Evolutionary conservation across 2,329 filamentous ascomycete species (phyloP), one percentile per base, ranked within the genome.

Genomic region (Aspergillus sp.): DNA sequence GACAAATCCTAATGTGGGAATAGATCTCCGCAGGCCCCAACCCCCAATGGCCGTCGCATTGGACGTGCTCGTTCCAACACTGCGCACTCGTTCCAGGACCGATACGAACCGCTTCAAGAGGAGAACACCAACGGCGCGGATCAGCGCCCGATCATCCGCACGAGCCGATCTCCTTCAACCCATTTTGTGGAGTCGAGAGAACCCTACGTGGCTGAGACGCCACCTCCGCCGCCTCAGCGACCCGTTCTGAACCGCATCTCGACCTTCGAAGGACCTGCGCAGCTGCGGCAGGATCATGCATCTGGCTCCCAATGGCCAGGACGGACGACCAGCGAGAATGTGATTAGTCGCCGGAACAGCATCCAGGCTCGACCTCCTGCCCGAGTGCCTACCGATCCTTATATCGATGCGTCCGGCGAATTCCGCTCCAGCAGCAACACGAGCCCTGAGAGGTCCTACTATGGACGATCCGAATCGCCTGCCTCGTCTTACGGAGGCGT

Each of bases 11-110:
- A 26, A 36, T 56, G 49, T 32, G 56, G 53, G 14, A 53, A 57
- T 54, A 75, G 71, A 32, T 67, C 74, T 61, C 51, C 65, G 11
- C 63, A 68, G 24, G 49, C 61, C 22, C 65, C 68, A 54, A 64
- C 71, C 42, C 66, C 69, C 20, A 71, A 71, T 47, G 66, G 65
- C 55, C 80, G 78, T 53, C 82, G 80, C 50, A 73, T 75, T 32
- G 73, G 77, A 16, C 81, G 86, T 62, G 83, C 85, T 59, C 82
- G 87, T 54, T 86, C 85, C 50, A 87, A 85, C 69, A 89, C 86
- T 12, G 85, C 86, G 22, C 84, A 87, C 70, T 86, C 86, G 29
- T 87, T 86, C 71, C 79, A 78, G 59, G 85, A 88, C 59, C 83
- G 85, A 61, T 85, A 83, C 72, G 82, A 82, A 58, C 77, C 81